A percentile compares a stretch with the other conserved stretches of the same genome.
These are phyloP conservation scores for Capsicum baccatum DNA, from an alignment of 257 asterid genomes.

Conservation along the genomic window DNA sequence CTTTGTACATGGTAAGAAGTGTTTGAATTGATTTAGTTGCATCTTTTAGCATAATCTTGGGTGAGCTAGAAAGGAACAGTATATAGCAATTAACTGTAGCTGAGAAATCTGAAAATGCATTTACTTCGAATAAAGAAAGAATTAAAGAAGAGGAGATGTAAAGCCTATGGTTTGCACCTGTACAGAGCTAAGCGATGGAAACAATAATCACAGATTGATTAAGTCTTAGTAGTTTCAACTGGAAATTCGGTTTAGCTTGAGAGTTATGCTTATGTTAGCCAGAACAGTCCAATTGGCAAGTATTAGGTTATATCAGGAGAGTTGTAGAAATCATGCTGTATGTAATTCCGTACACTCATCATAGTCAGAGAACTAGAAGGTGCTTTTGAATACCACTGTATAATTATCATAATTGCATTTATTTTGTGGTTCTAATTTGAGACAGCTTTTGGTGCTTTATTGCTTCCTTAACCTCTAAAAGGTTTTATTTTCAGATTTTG, in stretches of 20 bases:
- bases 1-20: too few species aligned
- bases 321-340: background rate
- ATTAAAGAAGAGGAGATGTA: background rate
- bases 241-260: background rate
- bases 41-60: too few species aligned
- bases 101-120: background rate
- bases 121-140: background rate
- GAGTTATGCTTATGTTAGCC: background rate
- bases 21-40: too few species aligned
- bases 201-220: background rate
- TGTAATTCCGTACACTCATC: background rate
- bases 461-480: constrained; percentile 13
- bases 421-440: constrained; percentile 1
- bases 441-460: background rate
- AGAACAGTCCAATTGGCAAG: background rate
- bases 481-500: background rate
- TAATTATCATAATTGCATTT: background rate
- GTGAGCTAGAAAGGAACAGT: background rate
- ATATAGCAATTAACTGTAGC: background rate
- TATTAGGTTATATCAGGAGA: background rate
- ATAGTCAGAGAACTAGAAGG: background rate
- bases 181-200: background rate
- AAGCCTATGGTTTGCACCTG: background rate
- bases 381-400: constrained; percentile 6
- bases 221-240: background rate